Conservation (phyloP, 352 stramenopile genomes). For the Pythium plurisporium region DNA sequence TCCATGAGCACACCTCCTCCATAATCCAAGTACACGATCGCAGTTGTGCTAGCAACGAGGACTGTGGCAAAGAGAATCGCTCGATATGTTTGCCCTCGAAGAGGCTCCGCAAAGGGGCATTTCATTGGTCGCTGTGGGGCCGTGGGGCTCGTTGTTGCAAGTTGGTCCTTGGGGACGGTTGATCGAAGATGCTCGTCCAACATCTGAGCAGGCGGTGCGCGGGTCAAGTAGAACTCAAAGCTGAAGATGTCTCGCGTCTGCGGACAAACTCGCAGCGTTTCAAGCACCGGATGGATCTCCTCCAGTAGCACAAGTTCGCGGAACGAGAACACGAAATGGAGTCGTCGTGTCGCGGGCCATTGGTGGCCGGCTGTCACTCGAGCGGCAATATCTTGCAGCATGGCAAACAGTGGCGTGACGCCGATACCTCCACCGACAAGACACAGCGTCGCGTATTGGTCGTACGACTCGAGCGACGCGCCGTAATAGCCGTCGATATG, state of each 20-base stretch:
- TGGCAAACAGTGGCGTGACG: constrained; percentile 30
- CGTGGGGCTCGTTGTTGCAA: not conserved
- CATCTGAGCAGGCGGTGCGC: not conserved
- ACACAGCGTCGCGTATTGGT: constrained; percentile 32
- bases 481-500: constrained; percentile 47
- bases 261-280: constrained; percentile 25
- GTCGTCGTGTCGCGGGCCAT: not conserved
- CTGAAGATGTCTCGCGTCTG: no score
- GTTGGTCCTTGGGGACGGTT: no score
- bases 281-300: constrained; percentile 32
- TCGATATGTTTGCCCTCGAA: constrained; percentile 13
- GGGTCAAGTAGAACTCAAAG: constrained; percentile 29
- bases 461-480: constrained; percentile 28
- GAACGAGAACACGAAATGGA: constrained; percentile 40
- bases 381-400: constrained; percentile 43
- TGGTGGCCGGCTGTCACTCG: no score
- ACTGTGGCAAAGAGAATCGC: not conserved
- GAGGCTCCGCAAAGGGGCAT: constrained; percentile 15
- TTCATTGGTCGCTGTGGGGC: not conserved
- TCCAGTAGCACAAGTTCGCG: constrained; percentile 34
- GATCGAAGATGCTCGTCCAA: no score
- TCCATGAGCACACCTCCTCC: constrained; percentile 18
- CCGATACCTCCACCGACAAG: constrained; percentile 35
- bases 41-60: not conserved
- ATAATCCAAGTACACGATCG: constrained; percentile 17